Percentiles rank a stretch among this genome's conserved stretches.
These are phyloP conservation scores for Magnaporthiopsis incrustans DNA, from an alignment of 2,329 filamentous ascomycete genomes.

Conservation along the genomic window DNA sequence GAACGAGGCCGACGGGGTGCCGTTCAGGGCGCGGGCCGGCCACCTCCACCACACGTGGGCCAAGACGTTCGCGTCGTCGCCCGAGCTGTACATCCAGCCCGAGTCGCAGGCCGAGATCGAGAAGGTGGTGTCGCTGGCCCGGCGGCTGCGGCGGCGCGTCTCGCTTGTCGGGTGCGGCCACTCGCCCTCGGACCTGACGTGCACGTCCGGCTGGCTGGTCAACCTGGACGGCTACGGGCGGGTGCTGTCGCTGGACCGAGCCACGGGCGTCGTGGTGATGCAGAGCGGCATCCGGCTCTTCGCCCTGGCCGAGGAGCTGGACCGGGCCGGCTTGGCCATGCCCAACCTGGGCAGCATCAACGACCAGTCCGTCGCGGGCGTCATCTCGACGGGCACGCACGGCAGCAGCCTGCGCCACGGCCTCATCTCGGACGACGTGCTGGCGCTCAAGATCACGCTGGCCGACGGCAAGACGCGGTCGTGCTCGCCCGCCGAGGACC, in stretches of 20 bases:
- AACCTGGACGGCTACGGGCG: slow-evolving; percentile 80
- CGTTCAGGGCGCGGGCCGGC: slow-evolving; percentile 66
- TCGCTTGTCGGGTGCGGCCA: slow-evolving; percentile 86
- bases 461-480: slow-evolving; percentile 66
- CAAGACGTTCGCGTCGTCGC: slow-evolving; percentile 78
- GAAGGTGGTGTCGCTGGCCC: slow-evolving; percentile 73
- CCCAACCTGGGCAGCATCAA: slow-evolving; percentile 93
- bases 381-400: slow-evolving; percentile 88
- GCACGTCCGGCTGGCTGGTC: slow-evolving; percentile 87
- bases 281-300: slow-evolving; percentile 83
- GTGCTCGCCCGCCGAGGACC: slow-evolving; percentile 60
- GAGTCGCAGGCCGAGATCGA: slow-evolving; percentile 72
- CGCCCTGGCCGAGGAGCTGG: slow-evolving; percentile 65
- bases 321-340: slow-evolving; percentile 71
- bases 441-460: slow-evolving; percentile 70
- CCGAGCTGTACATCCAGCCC: slow-evolving; percentile 86
- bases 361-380: slow-evolving; percentile 84
- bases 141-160: slow-evolving; percentile 70
- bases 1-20: slow-evolving; percentile 34
- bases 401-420: slow-evolving; percentile 81
- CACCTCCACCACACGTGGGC: slow-evolving; percentile 92
- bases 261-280: slow-evolving; percentile 60
- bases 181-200: slow-evolving; percentile 86
- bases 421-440: slow-evolving; percentile 70
- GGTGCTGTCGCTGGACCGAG: slow-evolving; percentile 60